phyloP scores from a whole-genome alignment of 2,329 filamentous ascomycete species.

The Cladorrhinum sp. region DNA sequence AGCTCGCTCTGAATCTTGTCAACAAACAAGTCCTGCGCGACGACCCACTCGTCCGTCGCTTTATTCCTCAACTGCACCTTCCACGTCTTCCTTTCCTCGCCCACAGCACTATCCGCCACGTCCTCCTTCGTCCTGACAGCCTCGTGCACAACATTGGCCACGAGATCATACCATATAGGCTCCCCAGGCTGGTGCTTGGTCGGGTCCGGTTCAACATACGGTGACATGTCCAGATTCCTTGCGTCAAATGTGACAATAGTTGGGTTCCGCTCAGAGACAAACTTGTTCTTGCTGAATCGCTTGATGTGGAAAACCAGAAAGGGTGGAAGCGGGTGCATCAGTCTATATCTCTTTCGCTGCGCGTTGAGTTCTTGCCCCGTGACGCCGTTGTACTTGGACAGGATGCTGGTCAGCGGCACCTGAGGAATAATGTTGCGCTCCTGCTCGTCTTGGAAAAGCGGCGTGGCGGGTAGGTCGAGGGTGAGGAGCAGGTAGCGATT shows the following conservation, averaged over 20 bases:
- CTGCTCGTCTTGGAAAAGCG: conserved; percentile 92
- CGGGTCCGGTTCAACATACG: conserved; percentile 88
- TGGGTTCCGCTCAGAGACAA: conserved; percentile 91
- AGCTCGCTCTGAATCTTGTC: conserved; percentile 86
- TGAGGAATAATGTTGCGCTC: conserved; percentile 96
- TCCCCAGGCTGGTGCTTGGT: conserved; percentile 67
- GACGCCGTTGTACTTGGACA: conserved; percentile 90
- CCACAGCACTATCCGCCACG: conserved; percentile 71
- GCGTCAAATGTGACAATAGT: conserved; percentile 97
- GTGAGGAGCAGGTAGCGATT: conserved; percentile 88
- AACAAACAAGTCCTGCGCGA: conserved; percentile 91
- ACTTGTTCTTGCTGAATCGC: conserved; percentile 95
- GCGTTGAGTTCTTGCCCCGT: conserved; percentile 85
- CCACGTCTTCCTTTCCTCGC: conserved; percentile 86
- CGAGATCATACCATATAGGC: conserved; percentile 90
- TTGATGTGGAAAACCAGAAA: conserved; percentile 95
- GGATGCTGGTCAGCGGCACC: conserved; percentile 75
- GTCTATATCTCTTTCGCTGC: conserved; percentile 81
- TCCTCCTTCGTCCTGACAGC: conserved; percentile 75
- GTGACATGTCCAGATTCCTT: conserved; percentile 75
- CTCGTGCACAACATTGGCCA: conserved; percentile 91
- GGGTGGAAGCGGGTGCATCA: conserved; percentile 86
- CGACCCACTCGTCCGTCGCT: conserved; percentile 81
- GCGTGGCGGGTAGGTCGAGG: conserved; percentile 84
- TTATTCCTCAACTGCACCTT: conserved; percentile 86